A percentile compares a stretch with the other conserved stretches of the same genome.
These are phyloP conservation scores for Eucalyptus polyanthemos DNA, from an alignment of 345 rosid species.

Conservation along the genomic window DNA sequence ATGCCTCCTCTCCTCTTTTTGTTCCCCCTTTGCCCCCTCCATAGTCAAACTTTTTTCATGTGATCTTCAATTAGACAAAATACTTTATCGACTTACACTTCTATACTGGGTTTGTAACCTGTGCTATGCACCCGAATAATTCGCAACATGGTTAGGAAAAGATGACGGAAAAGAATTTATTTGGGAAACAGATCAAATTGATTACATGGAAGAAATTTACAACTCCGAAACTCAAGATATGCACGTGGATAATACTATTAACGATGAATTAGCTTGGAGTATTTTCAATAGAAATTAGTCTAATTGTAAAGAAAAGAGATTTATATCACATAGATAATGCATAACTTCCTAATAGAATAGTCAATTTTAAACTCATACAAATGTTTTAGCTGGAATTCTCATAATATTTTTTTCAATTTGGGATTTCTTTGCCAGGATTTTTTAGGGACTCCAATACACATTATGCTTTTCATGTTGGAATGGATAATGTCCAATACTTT, in stretches of 20 bases:
- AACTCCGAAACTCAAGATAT: background rate
- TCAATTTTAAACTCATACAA: background rate
- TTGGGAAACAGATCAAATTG: background rate
- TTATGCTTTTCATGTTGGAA: background rate
- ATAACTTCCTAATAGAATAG: background rate
- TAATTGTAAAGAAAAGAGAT: background rate
- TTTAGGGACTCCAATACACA: background rate
- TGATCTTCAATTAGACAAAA: background rate
- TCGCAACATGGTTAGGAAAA: background rate
- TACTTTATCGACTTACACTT: background rate
- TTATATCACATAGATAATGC: background rate
- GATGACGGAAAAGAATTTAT: background rate
- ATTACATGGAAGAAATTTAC: background rate
- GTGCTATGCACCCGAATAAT: background rate
- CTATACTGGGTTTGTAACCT: background rate
- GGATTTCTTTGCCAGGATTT: background rate
- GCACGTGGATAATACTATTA: background rate
- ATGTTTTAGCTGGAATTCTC: background rate
- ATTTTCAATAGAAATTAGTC: background rate
- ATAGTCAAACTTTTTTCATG: background rate
- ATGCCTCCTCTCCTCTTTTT: background rate
- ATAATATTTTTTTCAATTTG: background rate
- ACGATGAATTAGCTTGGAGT: background rate
- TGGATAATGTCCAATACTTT: background rate
- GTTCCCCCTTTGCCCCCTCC: background rate